Evolutionary conservation across 148 eudicot genomes (phyloP), one percentile per base, ranked within the genome.

Genomic region (Pharnaceum exiguum): DNA sequence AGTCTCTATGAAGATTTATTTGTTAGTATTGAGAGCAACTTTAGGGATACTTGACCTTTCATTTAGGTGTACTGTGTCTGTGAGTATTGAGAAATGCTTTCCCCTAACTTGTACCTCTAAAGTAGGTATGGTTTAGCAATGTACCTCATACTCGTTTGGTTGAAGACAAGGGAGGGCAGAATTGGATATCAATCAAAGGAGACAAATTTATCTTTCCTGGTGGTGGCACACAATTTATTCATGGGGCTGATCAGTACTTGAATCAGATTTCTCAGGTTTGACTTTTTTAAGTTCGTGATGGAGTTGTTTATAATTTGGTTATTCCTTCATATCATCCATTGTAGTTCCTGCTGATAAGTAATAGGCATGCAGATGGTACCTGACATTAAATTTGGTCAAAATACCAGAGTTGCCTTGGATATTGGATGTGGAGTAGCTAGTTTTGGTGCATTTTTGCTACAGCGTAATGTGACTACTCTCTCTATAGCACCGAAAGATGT

Each of bases 371-470:
- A 87, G 95, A 81, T 87, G 95, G 71, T 75, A 61, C 90, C 85
- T 42, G 85, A 73, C 38, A 84, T 87, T 58, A 72, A 59, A 51
- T 81, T 81, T 75, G 95, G 95, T 13, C 59, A 55, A 64, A 80
- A 56, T 21, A 76, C 77, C 11, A 62, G 85, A 67, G 77, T 81
- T 58, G 90, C 69, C 38, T 65, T 87, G 70, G 95, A 87, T 74
- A 53, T 87, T 73, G 90, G 85, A 16, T 77, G 85, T 57, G 85
- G 90, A 46, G 81, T 79, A 13, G 90, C 90, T 49, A 81, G 86
- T 67, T 87, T 87, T 75, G 90, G 90, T 54, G 95, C 90, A 3
- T 81, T 69, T 60, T 67, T 87, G 69, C 52, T 84, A 45, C 75
- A 71, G 37, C 82, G 80, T 5, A 81, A 81, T 71, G 95, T 87